Percentiles rank a stretch among this genome's conserved stretches.
phyloP scores from a whole-genome alignment of 208 protist genomes.

The Borovskyia barvae region DNA sequence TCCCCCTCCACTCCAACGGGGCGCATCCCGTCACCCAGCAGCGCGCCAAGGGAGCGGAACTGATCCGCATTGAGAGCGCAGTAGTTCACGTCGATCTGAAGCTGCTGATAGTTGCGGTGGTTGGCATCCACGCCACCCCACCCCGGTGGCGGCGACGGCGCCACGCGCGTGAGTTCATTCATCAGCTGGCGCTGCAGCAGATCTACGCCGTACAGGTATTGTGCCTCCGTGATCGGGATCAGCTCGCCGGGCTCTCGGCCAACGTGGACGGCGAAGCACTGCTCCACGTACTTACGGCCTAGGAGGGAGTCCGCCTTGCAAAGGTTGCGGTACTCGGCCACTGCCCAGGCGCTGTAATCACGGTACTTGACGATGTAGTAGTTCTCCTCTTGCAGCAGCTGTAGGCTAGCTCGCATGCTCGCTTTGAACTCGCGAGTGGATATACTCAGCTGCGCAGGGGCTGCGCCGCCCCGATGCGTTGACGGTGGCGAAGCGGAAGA shows the following conservation, averaged over 20 bases:
- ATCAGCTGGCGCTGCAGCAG: conserved; percentile 69
- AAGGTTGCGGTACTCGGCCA: conserved; percentile 44
- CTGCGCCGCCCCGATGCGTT: background rate
- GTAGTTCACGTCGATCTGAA: conserved; percentile 68
- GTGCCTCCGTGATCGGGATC: conserved; percentile 74
- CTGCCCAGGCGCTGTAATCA: conserved; percentile 78
- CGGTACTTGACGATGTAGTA: conserved; percentile 85
- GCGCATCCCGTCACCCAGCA: conserved; percentile 73
- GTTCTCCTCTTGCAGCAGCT: conserved; percentile 73
- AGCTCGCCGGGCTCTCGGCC: conserved; percentile 73
- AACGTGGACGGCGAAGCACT: conserved; percentile 83
- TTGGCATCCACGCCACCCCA: conserved; percentile 21
- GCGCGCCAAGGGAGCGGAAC: conserved; percentile 68
- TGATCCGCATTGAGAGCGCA: conserved; percentile 74
- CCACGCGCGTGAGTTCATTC: conserved; percentile 37
- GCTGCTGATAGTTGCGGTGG: conserved; percentile 39
- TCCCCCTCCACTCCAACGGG: conserved; percentile 60
- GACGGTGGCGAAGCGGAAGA: background rate
- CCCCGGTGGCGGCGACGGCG: conserved; percentile 17
- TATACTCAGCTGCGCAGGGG: conserved; percentile 29
- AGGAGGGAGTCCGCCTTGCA: conserved; percentile 60
- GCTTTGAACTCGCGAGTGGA: conserved; percentile 54
- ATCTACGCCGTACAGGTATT: conserved; percentile 77
- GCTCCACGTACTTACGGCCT: conserved; percentile 75
- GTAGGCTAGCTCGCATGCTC: conserved; percentile 49